phyloP scores from a whole-genome alignment of 495 filamentous ascomycete genomes.

The Pyronema omphalodes region DNA sequence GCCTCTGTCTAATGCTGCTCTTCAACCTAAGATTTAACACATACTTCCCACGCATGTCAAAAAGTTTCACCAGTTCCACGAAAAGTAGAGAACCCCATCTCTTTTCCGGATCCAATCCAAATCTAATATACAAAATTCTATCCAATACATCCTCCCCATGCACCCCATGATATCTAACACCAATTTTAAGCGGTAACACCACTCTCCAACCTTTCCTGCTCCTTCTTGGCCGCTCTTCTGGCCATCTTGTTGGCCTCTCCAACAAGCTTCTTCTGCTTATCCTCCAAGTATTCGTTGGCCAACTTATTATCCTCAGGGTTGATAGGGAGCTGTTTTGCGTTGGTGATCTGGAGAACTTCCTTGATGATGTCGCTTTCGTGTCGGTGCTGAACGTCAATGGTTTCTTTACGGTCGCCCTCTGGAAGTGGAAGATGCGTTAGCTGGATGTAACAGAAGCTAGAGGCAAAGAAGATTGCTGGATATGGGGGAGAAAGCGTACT shows the following conservation, averaged over 20 bases:
- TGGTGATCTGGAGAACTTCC: conserved; percentile 48
- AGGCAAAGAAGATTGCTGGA: not conserved
- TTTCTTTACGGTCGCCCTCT: conserved; percentile 20
- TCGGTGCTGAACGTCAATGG: conserved; percentile 46
- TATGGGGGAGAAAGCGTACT: conserved; percentile 13
- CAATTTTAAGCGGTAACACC: not conserved
- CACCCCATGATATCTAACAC: too few relatives aligned
- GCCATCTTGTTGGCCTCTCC: conserved; percentile 41
- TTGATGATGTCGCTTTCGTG: conserved; percentile 46
- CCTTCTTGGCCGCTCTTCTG: conserved; percentile 39
- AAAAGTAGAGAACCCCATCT: too few relatives aligned
- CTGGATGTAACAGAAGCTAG: not conserved
- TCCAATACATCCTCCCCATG: too few relatives aligned
- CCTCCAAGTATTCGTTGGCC: conserved; percentile 40
- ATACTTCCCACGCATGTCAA: too few relatives aligned
- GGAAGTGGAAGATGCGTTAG: not conserved
- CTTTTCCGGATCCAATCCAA: too few relatives aligned
- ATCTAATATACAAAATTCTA: too few relatives aligned
- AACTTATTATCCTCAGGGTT: conserved; percentile 42
- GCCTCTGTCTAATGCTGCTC: too few relatives aligned
- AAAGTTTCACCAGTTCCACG: too few relatives aligned
- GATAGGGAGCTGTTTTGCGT: conserved; percentile 40
- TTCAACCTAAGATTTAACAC: too few relatives aligned
- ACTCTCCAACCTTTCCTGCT: conserved; percentile 30
- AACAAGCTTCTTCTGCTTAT: conserved; percentile 31